A percentile compares a stretch with the other conserved stretches of the same genome.
phyloP scores from a whole-genome alignment of 2,329 filamentous ascomycete genomes.

The Amauroascus niger region DNA sequence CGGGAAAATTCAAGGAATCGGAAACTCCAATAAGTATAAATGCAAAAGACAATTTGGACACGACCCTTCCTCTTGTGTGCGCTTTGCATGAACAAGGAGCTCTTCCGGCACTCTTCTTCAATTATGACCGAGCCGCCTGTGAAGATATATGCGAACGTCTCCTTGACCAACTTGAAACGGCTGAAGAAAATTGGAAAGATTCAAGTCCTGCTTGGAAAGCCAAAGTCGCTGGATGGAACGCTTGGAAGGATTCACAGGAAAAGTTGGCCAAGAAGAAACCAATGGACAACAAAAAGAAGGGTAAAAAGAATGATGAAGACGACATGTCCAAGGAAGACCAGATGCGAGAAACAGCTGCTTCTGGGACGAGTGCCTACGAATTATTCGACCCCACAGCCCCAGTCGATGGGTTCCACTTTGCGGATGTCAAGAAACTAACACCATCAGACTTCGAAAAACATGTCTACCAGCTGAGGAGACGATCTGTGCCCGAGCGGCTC shows the following conservation, averaged over 20 bases:
- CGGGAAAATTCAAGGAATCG: slow-evolving; percentile 10
- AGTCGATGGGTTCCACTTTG: slow-evolving; percentile 55
- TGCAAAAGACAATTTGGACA: slow-evolving; percentile 18
- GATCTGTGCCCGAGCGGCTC: slow-evolving; percentile 44
- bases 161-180: slow-evolving; percentile 43
- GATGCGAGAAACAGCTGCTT: slow-evolving; percentile 47
- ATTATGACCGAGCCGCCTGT: slow-evolving; percentile 59
- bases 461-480: slow-evolving; percentile 43
- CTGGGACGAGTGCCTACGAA: slow-evolving; percentile 50
- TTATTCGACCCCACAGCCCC: slow-evolving; percentile 58
- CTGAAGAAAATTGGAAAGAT: slow-evolving; percentile 50
- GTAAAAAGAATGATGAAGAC: slow-evolving; percentile 38
- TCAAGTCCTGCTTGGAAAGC: slow-evolving; percentile 51
- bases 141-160: slow-evolving; percentile 49
- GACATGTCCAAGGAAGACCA: slow-evolving; percentile 50
- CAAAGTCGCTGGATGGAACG: slow-evolving; percentile 49
- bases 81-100: slow-evolving; percentile 55
- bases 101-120: slow-evolving; percentile 66
- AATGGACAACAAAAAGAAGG: slow-evolving; percentile 24
- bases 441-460: slow-evolving; percentile 50
- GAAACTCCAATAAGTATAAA: not conserved
- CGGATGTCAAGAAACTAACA: slow-evolving; percentile 50
- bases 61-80: slow-evolving; percentile 49
- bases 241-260: slow-evolving; percentile 42
- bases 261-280: slow-evolving; percentile 30